Conservation (phyloP, 345 rosid genomes). For the Gossypium turneri region DNA sequence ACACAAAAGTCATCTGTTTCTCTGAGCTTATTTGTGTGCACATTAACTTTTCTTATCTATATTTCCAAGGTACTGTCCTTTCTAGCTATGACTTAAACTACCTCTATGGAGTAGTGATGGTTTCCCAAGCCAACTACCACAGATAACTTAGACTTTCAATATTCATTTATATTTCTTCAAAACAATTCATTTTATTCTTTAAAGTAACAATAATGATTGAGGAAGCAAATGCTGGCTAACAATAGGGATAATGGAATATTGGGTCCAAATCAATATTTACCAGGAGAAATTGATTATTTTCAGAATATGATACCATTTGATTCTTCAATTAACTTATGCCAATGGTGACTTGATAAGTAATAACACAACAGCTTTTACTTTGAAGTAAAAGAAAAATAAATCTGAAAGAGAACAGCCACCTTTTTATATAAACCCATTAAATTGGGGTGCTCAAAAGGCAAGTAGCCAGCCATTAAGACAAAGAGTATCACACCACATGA, state of each 20-base stretch:
- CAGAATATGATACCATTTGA: neutral
- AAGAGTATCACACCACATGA: slow-evolving; percentile 98
- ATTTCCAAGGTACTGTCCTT: neutral
- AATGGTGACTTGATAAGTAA: neutral
- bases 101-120: neutral
- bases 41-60: neutral
- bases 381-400: neutral
- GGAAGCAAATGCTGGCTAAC: neutral
- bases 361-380: neutral
- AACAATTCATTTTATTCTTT: neutral
- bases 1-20: neutral
- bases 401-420: slow-evolving; percentile 34
- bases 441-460: slow-evolving; percentile 94
- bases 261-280: no score
- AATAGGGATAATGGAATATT: neutral
- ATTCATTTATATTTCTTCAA: no score
- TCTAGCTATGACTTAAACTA: neutral
- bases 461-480: slow-evolving; percentile 96
- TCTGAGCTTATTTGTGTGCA: neutral
- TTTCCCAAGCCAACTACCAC: slow-evolving; percentile 1
- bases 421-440: slow-evolving; percentile 82
- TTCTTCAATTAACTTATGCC: neutral
- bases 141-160: neutral
- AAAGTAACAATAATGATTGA: neutral
- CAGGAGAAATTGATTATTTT: no score